These are phyloP conservation scores for Hymenoscyphus occultus DNA, from an alignment of 2,329 filamentous ascomycete genomes.

Conservation along the genomic window DNA sequence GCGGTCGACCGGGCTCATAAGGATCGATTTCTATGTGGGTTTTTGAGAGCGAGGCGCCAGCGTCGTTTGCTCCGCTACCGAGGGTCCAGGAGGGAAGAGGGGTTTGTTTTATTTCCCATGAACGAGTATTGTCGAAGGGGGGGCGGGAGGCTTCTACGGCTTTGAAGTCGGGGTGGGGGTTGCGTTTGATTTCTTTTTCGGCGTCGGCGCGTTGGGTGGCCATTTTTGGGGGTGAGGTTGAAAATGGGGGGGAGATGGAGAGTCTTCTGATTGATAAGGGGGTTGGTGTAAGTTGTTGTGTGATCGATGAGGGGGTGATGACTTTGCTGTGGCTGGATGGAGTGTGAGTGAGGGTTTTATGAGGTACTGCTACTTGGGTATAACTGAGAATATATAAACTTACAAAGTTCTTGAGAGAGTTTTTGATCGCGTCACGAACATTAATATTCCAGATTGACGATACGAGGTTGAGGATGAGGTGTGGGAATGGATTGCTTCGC, in stretches of 20 bases:
- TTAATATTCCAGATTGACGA: neutral
- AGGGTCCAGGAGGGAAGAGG: slow-evolving; percentile 62
- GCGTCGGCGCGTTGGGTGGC: slow-evolving; percentile 25
- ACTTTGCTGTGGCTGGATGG: neutral
- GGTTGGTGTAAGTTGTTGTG: neutral
- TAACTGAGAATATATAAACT: neutral
- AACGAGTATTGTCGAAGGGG: slow-evolving; percentile 47
- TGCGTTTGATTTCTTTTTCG: slow-evolving; percentile 48
- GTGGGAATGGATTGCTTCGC: too few relatives aligned
- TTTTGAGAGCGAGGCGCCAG: slow-evolving; percentile 44
- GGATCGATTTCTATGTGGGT: slow-evolving; percentile 78
- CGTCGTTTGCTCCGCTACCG: slow-evolving; percentile 62
- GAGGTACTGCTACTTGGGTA: neutral
- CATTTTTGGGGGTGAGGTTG: slow-evolving; percentile 18
- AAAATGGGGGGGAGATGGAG: neutral
- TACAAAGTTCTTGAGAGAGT: neutral
- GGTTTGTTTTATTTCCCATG: slow-evolving; percentile 58
- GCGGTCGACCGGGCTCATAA: slow-evolving; percentile 64
- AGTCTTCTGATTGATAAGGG: neutral
- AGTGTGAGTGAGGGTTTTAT: neutral
- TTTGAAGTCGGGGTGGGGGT: slow-evolving; percentile 74
- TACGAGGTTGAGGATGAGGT: too few relatives aligned
- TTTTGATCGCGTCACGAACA: neutral
- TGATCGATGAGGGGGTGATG: neutral
- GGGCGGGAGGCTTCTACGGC: slow-evolving; percentile 64